A percentile compares a stretch with the other conserved stretches of the same genome.
These are phyloP conservation scores for Turritis glabra DNA, from an alignment of 345 rosid genomes.

Conservation along the genomic window DNA sequence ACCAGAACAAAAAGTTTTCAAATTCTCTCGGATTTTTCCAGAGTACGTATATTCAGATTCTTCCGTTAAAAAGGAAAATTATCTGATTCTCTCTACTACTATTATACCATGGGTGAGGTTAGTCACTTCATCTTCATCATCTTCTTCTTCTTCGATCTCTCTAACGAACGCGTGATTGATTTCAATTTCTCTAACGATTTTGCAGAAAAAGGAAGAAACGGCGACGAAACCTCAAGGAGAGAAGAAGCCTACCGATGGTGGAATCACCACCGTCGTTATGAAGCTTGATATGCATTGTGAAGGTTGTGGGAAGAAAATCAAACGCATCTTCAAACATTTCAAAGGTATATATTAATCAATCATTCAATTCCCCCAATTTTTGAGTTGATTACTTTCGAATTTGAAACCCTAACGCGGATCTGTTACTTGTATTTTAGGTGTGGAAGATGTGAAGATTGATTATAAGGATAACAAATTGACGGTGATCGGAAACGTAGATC, in stretches of 20 bases:
- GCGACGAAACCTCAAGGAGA: conserved; percentile 45
- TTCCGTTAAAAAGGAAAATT: neutral
- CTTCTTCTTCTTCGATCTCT: neutral
- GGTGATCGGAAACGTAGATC: conserved; percentile 77
- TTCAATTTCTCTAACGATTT: neutral
- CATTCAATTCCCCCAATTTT: neutral
- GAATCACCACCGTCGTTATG: conserved; percentile 49
- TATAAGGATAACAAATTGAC: conserved; percentile 54
- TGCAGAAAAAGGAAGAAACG: conserved; percentile 38
- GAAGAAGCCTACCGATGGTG: conserved; percentile 52
- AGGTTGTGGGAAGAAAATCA: conserved; percentile 83
- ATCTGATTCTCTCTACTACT: conserved; percentile 1
- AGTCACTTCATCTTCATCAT: conserved; percentile 26
- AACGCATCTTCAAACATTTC: conserved; percentile 41
- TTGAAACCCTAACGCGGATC: conserved; percentile 5
- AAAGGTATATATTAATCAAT: conserved; percentile 45
- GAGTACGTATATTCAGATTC: conserved; percentile 29
- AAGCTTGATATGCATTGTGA: conserved; percentile 87
- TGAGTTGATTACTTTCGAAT: neutral
- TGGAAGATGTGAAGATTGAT: conserved; percentile 65
- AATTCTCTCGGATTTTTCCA: neutral
- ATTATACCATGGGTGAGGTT: conserved; percentile 53
- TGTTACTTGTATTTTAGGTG: conserved; percentile 51
- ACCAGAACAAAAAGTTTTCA: neutral
- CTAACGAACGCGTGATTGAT: neutral